Conservation (phyloP, 768 basidiomycete species). For the Russula abietina region DNA sequence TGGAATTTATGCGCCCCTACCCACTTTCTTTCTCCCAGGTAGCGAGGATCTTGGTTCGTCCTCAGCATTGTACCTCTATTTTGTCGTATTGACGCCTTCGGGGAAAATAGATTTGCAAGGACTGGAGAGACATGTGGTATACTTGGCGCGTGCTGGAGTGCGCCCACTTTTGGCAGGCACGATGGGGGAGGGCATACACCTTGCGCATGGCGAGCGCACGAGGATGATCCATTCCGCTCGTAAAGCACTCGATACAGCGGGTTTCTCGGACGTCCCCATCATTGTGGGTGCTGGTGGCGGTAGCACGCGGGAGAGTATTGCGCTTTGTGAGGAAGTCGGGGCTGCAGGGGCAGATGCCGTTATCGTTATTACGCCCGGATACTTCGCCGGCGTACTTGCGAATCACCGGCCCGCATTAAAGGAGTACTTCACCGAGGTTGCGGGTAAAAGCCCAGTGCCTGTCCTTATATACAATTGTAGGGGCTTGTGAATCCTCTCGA, state of each 20-base stretch:
- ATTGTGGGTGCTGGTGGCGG: constrained; percentile 80
- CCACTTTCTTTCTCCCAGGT: constrained; percentile 70
- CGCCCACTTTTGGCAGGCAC: constrained; percentile 70
- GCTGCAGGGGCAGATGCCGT: constrained; percentile 79
- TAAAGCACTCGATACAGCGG: constrained; percentile 61
- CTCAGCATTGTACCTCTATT: not conserved
- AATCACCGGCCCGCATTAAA: constrained; percentile 63
- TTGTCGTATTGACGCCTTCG: not conserved
- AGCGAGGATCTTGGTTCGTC: constrained; percentile 78
- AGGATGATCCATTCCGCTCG: constrained; percentile 61
- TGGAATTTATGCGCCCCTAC: constrained; percentile 83
- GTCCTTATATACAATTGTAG: constrained; percentile 85
- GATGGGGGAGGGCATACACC: constrained; percentile 81
- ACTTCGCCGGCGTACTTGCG: constrained; percentile 73
- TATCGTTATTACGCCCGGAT: constrained; percentile 83
- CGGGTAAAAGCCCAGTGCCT: constrained; percentile 76
- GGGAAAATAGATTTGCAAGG: constrained; percentile 50
- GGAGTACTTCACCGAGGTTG: constrained; percentile 70
- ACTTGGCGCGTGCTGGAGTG: constrained; percentile 60
- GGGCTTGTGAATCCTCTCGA: constrained; percentile 28
- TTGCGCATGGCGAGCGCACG: constrained; percentile 60
- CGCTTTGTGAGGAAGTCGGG: constrained; percentile 70
- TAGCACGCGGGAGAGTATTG: constrained; percentile 77
- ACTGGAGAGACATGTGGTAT: constrained; percentile 62
- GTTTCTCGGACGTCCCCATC: constrained; percentile 53